A percentile compares a stretch with the other conserved stretches of the same genome.
Conservation (phyloP, 441 rosid species). For the Jatropha podagrica region DNA sequence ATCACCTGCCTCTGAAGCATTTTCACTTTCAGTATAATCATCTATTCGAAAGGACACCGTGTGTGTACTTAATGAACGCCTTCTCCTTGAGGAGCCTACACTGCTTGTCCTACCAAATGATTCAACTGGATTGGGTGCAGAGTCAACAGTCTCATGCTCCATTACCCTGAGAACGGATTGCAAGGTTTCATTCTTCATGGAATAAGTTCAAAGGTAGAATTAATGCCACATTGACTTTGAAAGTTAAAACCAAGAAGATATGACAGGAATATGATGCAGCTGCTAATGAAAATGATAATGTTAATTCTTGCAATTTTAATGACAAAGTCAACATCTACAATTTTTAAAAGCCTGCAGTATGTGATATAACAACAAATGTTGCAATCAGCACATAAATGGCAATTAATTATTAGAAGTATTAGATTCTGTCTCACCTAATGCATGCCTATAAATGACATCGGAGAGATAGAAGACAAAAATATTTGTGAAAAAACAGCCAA, state of each 20-base stretch:
- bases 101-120: slow-evolving; percentile 49
- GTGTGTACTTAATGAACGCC: slow-evolving; percentile 43
- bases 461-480: background rate
- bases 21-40: slow-evolving; percentile 55
- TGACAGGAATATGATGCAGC: slow-evolving; percentile 2
- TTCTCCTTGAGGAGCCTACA: slow-evolving; percentile 44
- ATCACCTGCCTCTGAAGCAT: slow-evolving; percentile 90
- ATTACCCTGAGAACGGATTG: slow-evolving; percentile 34
- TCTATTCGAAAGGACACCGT: slow-evolving; percentile 26
- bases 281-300: slow-evolving; percentile 6
- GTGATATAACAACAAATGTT: background rate
- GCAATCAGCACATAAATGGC: background rate
- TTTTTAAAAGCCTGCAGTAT: background rate
- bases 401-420: background rate
- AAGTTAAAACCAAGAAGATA: slow-evolving; percentile 7
- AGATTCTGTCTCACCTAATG: background rate
- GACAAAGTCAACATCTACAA: slow-evolving; percentile 12
- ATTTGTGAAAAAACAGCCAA: slow-evolving; percentile 1
- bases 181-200: background rate
- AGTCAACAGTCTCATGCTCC: slow-evolving; percentile 38
- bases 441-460: background rate
- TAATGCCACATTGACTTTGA: background rate
- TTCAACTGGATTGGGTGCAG: slow-evolving; percentile 31
- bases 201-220: slow-evolving; percentile 10
- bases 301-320: background rate